These are phyloP conservation scores for Arabidopsis suecica DNA, from an alignment of 345 rosid genomes.

Conservation along the genomic window DNA sequence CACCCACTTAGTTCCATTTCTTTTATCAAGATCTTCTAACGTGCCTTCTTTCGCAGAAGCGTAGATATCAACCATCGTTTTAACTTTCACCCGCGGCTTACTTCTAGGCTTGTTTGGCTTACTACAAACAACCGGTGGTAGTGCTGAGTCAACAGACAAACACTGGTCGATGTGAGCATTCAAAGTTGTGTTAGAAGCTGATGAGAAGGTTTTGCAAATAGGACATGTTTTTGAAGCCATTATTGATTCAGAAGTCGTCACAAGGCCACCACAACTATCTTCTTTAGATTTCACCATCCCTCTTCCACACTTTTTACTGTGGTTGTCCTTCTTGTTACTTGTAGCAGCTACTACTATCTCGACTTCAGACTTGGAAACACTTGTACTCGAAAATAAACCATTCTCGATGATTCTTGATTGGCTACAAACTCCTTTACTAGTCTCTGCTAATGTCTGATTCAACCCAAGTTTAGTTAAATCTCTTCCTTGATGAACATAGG, in stretches of 20 bases:
- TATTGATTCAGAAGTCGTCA: slow-evolving; percentile 52
- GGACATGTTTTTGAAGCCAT: slow-evolving; percentile 87
- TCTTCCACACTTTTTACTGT: slow-evolving; percentile 72
- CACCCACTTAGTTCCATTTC: slow-evolving; percentile 66
- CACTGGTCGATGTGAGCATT: slow-evolving; percentile 99
- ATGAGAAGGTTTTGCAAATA: slow-evolving; percentile 95
- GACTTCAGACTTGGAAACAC: slow-evolving; percentile 61
- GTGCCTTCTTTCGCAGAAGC: slow-evolving; percentile 70
- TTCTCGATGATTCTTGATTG: slow-evolving; percentile 54
- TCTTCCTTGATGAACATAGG: slow-evolving; percentile 40
- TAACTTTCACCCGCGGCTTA: slow-evolving; percentile 69
- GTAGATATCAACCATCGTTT: slow-evolving; percentile 85
- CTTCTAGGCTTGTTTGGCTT: slow-evolving; percentile 68
- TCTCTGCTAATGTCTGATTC: slow-evolving; percentile 45
- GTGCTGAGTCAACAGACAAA: slow-evolving; percentile 70
- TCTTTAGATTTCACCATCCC: slow-evolving; percentile 73
- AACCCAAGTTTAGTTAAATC: slow-evolving; percentile 42
- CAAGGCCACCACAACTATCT: slow-evolving; percentile 49
- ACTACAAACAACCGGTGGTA: slow-evolving; percentile 61
- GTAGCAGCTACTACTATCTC: slow-evolving; percentile 42
- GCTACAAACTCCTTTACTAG: slow-evolving; percentile 42
- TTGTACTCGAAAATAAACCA: slow-evolving; percentile 62
- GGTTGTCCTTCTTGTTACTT: slow-evolving; percentile 47
- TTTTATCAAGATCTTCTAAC: slow-evolving; percentile 85
- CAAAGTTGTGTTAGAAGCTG: slow-evolving; percentile 94